Conservation (phyloP, 768 basidiomycete species). For the Phlebiopsis gigantea region DNA sequence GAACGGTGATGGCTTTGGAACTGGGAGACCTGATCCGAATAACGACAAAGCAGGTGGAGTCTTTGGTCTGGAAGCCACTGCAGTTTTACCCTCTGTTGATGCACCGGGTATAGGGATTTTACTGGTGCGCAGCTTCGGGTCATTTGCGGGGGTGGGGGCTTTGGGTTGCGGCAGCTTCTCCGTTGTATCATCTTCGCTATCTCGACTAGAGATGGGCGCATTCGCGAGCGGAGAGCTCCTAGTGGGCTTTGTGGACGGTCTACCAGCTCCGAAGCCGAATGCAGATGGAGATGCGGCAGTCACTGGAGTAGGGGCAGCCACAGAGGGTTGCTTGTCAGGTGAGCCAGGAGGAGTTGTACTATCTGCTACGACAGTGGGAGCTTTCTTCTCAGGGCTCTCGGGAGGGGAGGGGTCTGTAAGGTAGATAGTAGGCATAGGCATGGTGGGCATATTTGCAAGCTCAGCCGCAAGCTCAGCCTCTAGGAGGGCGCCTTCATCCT, state of each 20-base stretch:
- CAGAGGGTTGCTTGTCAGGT: constrained; percentile 36
- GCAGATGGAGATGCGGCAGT: constrained; percentile 26
- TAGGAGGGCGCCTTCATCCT: constrained; percentile 21
- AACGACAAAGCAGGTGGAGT: constrained; percentile 40
- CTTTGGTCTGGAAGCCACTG: constrained; percentile 31
- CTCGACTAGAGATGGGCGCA: constrained; percentile 33
- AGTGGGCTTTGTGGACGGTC: constrained; percentile 58
- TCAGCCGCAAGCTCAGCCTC: constrained; percentile 18
- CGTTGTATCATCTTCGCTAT: constrained; percentile 35
- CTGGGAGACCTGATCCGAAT: neutral
- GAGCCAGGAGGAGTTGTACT: constrained; percentile 65
- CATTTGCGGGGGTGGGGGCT: neutral
- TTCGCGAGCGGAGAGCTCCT: constrained; percentile 77
- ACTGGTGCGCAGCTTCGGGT: neutral
- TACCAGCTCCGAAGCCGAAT: constrained; percentile 47
- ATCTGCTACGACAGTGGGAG: constrained; percentile 5
- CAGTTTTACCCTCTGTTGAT: constrained; percentile 14
- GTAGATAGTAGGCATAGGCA: constrained; percentile 7
- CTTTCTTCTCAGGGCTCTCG: constrained; percentile 3
- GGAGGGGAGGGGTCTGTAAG: constrained; percentile 10
- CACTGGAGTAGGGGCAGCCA: constrained; percentile 18
- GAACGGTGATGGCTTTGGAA: constrained; percentile 15
- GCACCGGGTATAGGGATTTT: constrained; percentile 5
- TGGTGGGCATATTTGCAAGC: neutral
- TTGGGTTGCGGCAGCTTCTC: constrained; percentile 1